These are phyloP conservation scores for Suillus cothurnatus DNA, from an alignment of 768 basidiomycete species.

Conservation along the genomic window DNA sequence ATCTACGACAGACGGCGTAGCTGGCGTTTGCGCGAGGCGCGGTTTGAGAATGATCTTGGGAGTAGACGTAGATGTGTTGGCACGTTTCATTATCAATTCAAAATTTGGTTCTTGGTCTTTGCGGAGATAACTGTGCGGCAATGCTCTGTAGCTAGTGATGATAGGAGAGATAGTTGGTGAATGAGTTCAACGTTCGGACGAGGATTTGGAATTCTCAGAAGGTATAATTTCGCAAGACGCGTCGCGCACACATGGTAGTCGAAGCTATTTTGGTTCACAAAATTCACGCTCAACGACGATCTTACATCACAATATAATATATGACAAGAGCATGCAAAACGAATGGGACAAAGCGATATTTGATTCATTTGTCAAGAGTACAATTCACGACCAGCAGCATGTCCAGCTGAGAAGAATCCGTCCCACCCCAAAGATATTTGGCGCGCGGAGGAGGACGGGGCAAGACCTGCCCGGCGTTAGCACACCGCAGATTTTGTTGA, in stretches of 20 bases:
- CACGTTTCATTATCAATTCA: constrained; percentile 25
- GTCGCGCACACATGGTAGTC: background rate
- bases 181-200: background rate
- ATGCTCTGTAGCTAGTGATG: background rate
- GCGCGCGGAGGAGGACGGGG: constrained; percentile 8
- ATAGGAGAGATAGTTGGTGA: background rate
- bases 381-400: constrained; percentile 11
- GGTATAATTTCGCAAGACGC: background rate
- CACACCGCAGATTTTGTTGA: constrained; percentile 7
- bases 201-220: background rate
- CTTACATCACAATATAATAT: background rate
- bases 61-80: constrained; percentile 20
- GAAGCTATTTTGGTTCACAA: background rate
- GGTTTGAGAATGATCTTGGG: constrained; percentile 47
- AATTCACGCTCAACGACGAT: background rate
- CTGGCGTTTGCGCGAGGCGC: constrained; percentile 28
- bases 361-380: constrained; percentile 15
- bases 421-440: constrained; percentile 2
- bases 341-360: constrained; percentile 9
- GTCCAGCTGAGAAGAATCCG: constrained; percentile 9
- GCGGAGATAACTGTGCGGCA: background rate
- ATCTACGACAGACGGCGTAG: constrained; percentile 19
- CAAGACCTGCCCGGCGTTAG: constrained; percentile 7
- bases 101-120: background rate
- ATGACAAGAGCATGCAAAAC: background rate